Percentiles rank a stretch among this genome's conserved stretches.
These are phyloP conservation scores for Malassezia equina DNA, from an alignment of 1,284 basidiomycete genomes.

Conservation along the genomic window DNA sequence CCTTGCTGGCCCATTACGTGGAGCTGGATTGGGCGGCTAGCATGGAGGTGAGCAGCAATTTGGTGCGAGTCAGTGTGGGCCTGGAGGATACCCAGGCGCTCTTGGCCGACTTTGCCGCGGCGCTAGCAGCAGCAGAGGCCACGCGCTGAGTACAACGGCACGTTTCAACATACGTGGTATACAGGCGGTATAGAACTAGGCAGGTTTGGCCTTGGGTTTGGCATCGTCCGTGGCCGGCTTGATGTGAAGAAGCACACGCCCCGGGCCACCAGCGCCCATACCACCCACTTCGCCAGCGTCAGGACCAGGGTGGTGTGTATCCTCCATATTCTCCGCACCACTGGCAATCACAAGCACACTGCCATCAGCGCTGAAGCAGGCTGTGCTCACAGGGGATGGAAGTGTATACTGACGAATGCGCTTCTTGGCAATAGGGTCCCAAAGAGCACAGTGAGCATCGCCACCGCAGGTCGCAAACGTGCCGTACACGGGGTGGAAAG, in stretches of 20 bases:
- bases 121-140: constrained; percentile 59
- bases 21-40: constrained; percentile 85
- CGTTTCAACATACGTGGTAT: constrained; percentile 3
- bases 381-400: constrained; percentile 26
- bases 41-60: constrained; percentile 71
- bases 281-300: constrained; percentile 22
- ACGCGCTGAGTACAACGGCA: constrained; percentile 3
- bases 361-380: constrained; percentile 29
- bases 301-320: constrained; percentile 11
- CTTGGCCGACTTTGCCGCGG: constrained; percentile 57
- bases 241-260: constrained; percentile 21
- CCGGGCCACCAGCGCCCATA: constrained; percentile 20
- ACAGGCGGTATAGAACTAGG: background rate
- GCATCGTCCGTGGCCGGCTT: constrained; percentile 28
- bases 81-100: constrained; percentile 66
- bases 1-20: constrained; percentile 78
- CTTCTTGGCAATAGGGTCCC: constrained; percentile 96
- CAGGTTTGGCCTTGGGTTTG: constrained; percentile 17
- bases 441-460: constrained; percentile 79
- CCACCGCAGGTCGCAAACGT: constrained; percentile 91
- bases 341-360: constrained; percentile 28
- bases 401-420: constrained; percentile 70
- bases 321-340: constrained; percentile 28
- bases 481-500: constrained; percentile 65
- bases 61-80: constrained; percentile 83